Evolutionary conservation across 441 rosid species (phyloP).

Genomic region (Erodium moschatum): DNA sequence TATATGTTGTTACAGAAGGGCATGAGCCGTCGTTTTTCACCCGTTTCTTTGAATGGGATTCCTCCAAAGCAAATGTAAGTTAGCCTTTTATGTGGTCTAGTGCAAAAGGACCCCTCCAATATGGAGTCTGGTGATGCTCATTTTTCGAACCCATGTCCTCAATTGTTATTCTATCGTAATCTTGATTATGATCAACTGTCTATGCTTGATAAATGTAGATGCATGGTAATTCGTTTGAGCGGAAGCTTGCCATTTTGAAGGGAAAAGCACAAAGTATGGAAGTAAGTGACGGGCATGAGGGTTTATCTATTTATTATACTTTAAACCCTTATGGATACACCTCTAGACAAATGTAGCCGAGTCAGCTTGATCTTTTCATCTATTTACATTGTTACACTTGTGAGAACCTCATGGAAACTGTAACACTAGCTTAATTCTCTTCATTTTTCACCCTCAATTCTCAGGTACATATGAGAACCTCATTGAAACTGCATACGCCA

Average conservation of each 20-base stretch:
- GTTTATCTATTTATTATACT: too few relatives aligned
- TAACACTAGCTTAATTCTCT: not conserved
- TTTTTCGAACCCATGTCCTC: not conserved
- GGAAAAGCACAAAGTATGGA: constrained; percentile 48
- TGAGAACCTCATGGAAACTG: constrained; percentile 7
- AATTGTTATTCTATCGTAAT: constrained; percentile 8
- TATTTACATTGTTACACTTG: constrained; percentile 1
- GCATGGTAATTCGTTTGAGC: constrained; percentile 86
- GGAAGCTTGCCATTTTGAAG: constrained; percentile 68
- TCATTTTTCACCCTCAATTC: constrained; percentile 7
- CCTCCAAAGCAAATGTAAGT: constrained; percentile 68
- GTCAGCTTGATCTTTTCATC: not conserved
- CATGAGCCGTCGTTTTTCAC: constrained; percentile 78
- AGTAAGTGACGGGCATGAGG: constrained; percentile 33
- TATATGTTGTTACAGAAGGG: constrained; percentile 67
- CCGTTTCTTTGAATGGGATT: constrained; percentile 75
- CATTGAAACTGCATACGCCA: constrained; percentile 41
- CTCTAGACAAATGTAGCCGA: too few relatives aligned
- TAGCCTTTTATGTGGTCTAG: not conserved
- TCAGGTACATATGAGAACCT: constrained; percentile 45
- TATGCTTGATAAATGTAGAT: constrained; percentile 35
- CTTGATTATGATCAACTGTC: constrained; percentile 7
- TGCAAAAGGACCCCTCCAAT: too few relatives aligned
- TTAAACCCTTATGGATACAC: too few relatives aligned
- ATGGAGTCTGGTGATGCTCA: too few relatives aligned